A percentile compares a stretch with the other conserved stretches of the same genome.
These are phyloP conservation scores for bread wheat (Triticum aestivum) DNA, from an alignment of 176 grass and related monocot species.

Conservation along the genomic window DNA sequence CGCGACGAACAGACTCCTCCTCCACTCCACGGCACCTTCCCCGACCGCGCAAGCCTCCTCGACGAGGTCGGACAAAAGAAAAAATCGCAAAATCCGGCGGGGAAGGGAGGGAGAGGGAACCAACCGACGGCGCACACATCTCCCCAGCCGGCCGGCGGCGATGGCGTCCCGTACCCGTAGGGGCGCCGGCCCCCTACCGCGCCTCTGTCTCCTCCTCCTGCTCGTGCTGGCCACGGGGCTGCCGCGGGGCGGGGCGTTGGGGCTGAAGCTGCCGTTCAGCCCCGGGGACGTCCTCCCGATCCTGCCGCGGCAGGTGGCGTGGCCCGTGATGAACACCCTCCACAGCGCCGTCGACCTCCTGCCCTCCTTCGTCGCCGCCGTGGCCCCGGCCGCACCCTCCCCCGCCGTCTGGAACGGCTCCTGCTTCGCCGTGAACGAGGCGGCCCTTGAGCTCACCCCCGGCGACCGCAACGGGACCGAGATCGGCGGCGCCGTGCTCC, in stretches of 20 bases:
- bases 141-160: background rate
- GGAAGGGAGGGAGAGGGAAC: background rate
- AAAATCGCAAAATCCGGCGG: background rate
- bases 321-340: conserved; percentile 81
- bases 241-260: conserved; percentile 33
- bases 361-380: conserved; percentile 76
- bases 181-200: background rate
- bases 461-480: conserved; percentile 54
- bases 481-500: conserved; percentile 58
- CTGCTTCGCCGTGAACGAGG: conserved; percentile 87
- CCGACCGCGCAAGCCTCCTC: conserved; percentile 15
- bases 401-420: conserved; percentile 57
- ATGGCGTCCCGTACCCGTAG: conserved; percentile 5
- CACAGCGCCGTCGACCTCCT: conserved; percentile 94
- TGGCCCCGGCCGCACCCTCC: conserved; percentile 40
- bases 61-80: no score
- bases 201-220: conserved; percentile 11
- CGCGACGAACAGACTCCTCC: background rate
- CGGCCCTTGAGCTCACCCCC: conserved; percentile 59
- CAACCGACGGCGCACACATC: background rate
- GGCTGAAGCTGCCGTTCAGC: conserved; percentile 64
- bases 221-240: conserved; percentile 8
- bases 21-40: conserved; percentile 11
- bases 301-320: conserved; percentile 79
- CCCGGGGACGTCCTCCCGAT: conserved; percentile 79